A percentile compares a stretch with the other conserved stretches of the same genome.
phyloP scores from a whole-genome alignment of 2,329 filamentous ascomycete species.

The Ceratocystis diversiconidia region DNA sequence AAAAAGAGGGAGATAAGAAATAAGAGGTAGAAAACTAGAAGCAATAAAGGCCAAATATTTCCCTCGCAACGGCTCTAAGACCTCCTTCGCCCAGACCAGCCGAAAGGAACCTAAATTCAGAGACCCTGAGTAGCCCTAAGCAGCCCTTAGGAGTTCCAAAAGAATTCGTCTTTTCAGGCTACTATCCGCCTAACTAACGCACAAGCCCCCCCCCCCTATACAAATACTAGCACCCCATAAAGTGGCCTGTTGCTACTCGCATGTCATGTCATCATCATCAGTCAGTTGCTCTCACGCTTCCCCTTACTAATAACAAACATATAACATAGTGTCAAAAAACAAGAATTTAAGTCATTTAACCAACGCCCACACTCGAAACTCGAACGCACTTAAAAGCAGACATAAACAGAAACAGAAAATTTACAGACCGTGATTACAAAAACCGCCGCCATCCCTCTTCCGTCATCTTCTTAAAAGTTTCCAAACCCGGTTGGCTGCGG shows the following conservation, averaged over 20 bases:
- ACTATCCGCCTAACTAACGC: neutral
- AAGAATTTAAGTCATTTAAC: neutral
- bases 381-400: neutral
- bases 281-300: neutral
- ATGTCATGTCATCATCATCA: neutral
- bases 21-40: neutral
- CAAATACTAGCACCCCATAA: neutral
- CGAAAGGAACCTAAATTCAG: neutral
- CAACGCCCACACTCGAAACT: neutral
- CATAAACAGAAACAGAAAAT: slow-evolving; percentile 12
- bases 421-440: slow-evolving; percentile 10
- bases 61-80: neutral
- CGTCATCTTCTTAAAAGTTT: slow-evolving; percentile 29
- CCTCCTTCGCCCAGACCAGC: neutral
- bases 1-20: neutral
- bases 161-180: neutral
- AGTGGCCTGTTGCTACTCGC: neutral
- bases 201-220: neutral
- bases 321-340: neutral
- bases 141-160: neutral
- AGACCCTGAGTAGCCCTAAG: neutral
- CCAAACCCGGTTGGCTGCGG: slow-evolving; percentile 75
- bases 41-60: slow-evolving; percentile 5
- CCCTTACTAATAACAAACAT: neutral
- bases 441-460: slow-evolving; percentile 5